phyloP scores from a whole-genome alignment of 805 yeast genomes.

The Candida easanensis region DNA sequence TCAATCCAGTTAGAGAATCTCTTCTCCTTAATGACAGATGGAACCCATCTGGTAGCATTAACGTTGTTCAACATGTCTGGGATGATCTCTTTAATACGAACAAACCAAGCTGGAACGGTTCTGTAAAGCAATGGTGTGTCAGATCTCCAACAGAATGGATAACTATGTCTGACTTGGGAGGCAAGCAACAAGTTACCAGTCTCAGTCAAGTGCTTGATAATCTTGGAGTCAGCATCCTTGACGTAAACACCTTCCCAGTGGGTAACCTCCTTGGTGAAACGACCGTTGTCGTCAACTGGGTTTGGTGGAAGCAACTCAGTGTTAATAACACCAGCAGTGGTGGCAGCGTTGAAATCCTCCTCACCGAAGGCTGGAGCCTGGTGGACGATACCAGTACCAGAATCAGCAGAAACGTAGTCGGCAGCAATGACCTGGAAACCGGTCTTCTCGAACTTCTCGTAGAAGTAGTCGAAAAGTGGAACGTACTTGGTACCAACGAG shows the following conservation, averaged over 20 bases:
- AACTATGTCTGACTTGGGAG: slow-evolving; percentile 88
- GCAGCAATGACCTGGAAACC: slow-evolving; percentile 84
- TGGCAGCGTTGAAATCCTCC: slow-evolving; percentile 87
- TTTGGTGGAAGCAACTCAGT: slow-evolving; percentile 78
- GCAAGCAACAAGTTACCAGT: slow-evolving; percentile 71
- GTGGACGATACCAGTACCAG: slow-evolving; percentile 99
- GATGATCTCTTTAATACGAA: slow-evolving; percentile 80
- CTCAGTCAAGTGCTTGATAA: slow-evolving; percentile 80
- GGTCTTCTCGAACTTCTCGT: slow-evolving; percentile 66
- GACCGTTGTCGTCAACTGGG: slow-evolving; percentile 93
- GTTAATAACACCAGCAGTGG: slow-evolving; percentile 68
- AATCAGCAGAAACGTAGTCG: slow-evolving; percentile 84
- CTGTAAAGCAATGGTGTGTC: slow-evolving; percentile 96
- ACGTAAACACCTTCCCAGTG: slow-evolving; percentile 83
- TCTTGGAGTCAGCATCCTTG: slow-evolving; percentile 91
- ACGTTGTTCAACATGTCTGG: slow-evolving; percentile 89
- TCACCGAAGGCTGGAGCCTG: slow-evolving; percentile 99
- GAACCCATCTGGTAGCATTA: slow-evolving; percentile 92
- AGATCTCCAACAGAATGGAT: slow-evolving; percentile 99
- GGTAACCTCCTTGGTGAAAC: slow-evolving; percentile 69
- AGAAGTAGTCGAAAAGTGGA: slow-evolving; percentile 82
- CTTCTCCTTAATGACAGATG: slow-evolving; percentile 83
- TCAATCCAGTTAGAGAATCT: slow-evolving; percentile 98
- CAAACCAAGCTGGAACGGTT: slow-evolving; percentile 98
- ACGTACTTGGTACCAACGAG: slow-evolving; percentile 75